Conservation (phyloP, 805 yeast species). For the Lipomyces orientalis region DNA sequence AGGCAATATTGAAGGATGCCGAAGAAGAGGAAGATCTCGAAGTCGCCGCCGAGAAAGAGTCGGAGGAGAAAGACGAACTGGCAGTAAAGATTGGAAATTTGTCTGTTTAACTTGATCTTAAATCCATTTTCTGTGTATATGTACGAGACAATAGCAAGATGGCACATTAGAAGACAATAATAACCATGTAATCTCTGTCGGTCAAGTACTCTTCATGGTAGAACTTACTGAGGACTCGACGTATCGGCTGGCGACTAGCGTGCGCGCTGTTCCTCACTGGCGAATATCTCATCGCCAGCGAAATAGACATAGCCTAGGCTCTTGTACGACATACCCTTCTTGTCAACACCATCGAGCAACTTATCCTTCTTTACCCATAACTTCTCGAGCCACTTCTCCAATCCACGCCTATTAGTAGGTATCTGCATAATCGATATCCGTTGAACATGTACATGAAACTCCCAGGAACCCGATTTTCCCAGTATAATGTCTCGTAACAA, state of each 20-base stretch:
- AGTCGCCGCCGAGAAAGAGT: constrained; percentile 51
- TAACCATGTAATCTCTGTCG: not conserved
- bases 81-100: constrained; percentile 62
- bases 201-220: not conserved
- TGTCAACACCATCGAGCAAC: constrained; percentile 55
- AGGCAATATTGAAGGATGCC: constrained; percentile 48
- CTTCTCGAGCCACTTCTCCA: constrained; percentile 45
- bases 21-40: constrained; percentile 49
- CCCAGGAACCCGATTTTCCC: constrained; percentile 16
- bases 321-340: constrained; percentile 53
- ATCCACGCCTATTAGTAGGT: constrained; percentile 47
- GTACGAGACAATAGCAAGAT: not conserved
- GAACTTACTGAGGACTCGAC: not conserved
- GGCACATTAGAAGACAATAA: not conserved
- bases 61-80: constrained; percentile 51
- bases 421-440: constrained; percentile 22
- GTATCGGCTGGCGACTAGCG: not conserved
- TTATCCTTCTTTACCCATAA: constrained; percentile 56
- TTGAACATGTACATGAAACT: constrained; percentile 32
- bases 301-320: constrained; percentile 42
- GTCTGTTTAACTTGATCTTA: constrained; percentile 31
- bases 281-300: constrained; percentile 42
- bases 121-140: not conserved
- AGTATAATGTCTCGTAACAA: constrained; percentile 24
- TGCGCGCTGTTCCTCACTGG: not conserved